These are phyloP conservation scores for Panellus pusillus DNA, from an alignment of 768 basidiomycete species.

Conservation along the genomic window DNA sequence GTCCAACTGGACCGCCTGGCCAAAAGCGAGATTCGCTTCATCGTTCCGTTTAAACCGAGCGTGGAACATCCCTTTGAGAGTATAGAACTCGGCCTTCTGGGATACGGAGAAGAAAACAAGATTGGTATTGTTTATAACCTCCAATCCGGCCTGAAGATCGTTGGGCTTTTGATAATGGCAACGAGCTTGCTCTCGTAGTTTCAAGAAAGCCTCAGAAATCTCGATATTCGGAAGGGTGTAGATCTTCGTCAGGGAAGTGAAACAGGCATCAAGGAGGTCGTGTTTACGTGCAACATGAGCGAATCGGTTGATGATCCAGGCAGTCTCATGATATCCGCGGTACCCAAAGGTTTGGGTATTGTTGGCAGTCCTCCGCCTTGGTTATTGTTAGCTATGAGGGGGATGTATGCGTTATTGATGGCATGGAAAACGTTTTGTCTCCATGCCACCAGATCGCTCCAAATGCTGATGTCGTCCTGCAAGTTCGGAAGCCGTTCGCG, in stretches of 20 bases:
- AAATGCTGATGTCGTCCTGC: slow-evolving; percentile 96
- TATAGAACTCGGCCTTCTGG: slow-evolving; percentile 99
- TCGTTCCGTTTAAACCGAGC: slow-evolving; percentile 82
- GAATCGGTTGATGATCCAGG: slow-evolving; percentile 99
- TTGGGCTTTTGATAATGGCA: slow-evolving; percentile 96
- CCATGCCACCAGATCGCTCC: slow-evolving; percentile 99
- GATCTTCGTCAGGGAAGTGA: slow-evolving; percentile 92
- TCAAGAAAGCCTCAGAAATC: slow-evolving; percentile 98
- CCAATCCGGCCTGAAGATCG: slow-evolving; percentile 90
- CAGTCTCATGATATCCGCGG: slow-evolving; percentile 97
- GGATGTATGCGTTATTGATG: slow-evolving; percentile 95
- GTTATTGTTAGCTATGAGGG: slow-evolving; percentile 68
- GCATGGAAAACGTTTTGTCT: slow-evolving; percentile 96
- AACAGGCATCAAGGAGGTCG: slow-evolving; percentile 93
- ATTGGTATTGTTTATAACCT: slow-evolving; percentile 99
- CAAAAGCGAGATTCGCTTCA: slow-evolving; percentile 89
- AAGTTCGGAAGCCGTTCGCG: slow-evolving; percentile 93
- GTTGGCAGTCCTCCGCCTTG: slow-evolving; percentile 50
- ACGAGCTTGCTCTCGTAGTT: slow-evolving; percentile 96
- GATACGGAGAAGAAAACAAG: slow-evolving; percentile 92
- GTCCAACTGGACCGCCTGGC: slow-evolving; percentile 95
- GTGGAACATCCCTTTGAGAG: slow-evolving; percentile 98
- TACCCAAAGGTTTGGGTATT: slow-evolving; percentile 86
- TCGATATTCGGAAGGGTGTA: slow-evolving; percentile 99
- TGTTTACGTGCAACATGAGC: slow-evolving; percentile 98